Evolutionary conservation across 495 filamentous ascomycete species (phyloP).

Genomic region (Oidiodendron maius): DNA sequence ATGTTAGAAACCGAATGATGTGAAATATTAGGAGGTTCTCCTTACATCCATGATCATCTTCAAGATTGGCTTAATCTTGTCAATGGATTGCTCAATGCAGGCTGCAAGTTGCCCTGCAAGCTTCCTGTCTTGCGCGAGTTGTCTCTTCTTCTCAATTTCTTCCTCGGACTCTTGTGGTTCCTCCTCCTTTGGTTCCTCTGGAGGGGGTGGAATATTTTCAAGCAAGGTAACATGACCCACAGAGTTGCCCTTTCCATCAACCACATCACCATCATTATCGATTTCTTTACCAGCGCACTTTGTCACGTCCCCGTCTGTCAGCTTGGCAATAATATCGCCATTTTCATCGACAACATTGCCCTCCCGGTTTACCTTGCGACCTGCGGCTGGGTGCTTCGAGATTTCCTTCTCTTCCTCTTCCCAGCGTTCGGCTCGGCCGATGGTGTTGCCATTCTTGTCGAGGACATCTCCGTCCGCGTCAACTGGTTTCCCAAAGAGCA

Average conservation of each 20-base stretch:
- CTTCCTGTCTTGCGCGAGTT: constrained; percentile 62
- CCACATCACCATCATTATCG: constrained; percentile 79
- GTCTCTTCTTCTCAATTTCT: constrained; percentile 46
- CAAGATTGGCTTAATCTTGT: constrained; percentile 77
- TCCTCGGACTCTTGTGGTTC: constrained; percentile 51
- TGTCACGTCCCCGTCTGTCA: constrained; percentile 67
- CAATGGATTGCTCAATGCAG: constrained; percentile 73
- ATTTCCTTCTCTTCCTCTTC: constrained; percentile 69
- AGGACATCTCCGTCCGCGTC: constrained; percentile 80
- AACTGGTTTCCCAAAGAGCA: constrained; percentile 66
- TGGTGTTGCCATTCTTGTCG: constrained; percentile 75
- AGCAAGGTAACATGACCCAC: constrained; percentile 77
- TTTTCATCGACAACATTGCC: constrained; percentile 78
- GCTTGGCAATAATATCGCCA: constrained; percentile 72
- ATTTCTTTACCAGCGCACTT: constrained; percentile 72
- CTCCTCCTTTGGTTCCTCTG: constrained; percentile 44
- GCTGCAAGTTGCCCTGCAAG: constrained; percentile 70
- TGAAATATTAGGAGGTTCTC: not conserved
- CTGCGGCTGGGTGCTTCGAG: constrained; percentile 62
- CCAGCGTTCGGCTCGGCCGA: constrained; percentile 80
- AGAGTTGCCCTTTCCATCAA: constrained; percentile 75
- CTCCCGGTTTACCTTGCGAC: constrained; percentile 72
- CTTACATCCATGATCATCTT: constrained; percentile 81
- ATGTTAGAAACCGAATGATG: not conserved
- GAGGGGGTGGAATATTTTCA: constrained; percentile 62